Evolutionary conservation across 2,329 filamentous ascomycete species (phyloP), one percentile per base, ranked within the genome.

Genomic region (Trichoderma sp.): DNA sequence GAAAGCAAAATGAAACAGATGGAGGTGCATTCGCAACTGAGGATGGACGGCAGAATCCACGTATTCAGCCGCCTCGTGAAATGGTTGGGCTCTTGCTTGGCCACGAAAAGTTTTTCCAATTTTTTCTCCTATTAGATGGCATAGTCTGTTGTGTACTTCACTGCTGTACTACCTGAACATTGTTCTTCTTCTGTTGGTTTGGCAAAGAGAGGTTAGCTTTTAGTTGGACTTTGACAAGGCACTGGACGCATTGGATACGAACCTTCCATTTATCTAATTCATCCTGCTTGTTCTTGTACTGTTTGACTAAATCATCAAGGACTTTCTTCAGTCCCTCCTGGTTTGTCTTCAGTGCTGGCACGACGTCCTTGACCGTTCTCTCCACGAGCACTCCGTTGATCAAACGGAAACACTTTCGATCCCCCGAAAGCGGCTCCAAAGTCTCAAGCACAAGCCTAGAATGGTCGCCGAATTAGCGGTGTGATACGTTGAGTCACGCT

Each of bases 201-300:
- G 56, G 12, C n/a, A n/a, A 67, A 74, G 74, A 75, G 74, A 76
- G 76, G 31, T 69, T 71, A 71, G 79, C 78, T 74, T 78, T 72
- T 41, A 45, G 33, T n/a, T 33, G 41, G 41, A 29, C 14, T 8
- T 3, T 18, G 64, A n/a, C 18, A 56, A 21, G 64, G 16, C 3
- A 14, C 12, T 24, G 21, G 53, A 21, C 8, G 38, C 12, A 21
- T 16, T 66, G 18, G 4, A 21, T 38, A 81, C 91, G 75, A 86
- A 97, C 96, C 94, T 99, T 99, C 97, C 97, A 99, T 85, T 93
- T 95, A 83, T 99, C 96, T 88, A 99, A 91, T 83, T 99, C 97
- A 59, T 95, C 92, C 84, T 99, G 95, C 86, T 98, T 97, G 38
- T 88, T 87, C 88, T 97, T 97, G 89, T 98, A 98, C 86, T 98